Percentiles rank a stretch among this genome's conserved stretches.
These are phyloP conservation scores for Phytomonas francai DNA, from an alignment of 208 protist genomes.

Conservation along the genomic window DNA sequence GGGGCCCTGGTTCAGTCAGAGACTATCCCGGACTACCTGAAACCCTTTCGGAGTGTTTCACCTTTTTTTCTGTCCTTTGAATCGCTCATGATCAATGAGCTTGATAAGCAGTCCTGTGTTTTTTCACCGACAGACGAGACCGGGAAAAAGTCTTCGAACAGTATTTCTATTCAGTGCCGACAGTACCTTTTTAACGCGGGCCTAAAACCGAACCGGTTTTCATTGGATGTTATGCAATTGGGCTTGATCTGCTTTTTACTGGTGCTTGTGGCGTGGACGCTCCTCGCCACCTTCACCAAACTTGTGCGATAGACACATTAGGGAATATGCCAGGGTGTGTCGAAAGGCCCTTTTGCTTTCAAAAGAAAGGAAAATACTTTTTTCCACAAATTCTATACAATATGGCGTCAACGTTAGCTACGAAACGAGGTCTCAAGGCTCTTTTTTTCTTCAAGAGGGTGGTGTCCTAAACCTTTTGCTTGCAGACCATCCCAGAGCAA, in stretches of 20 bases:
- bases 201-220: constrained; percentile 57
- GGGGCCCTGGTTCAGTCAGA: constrained; percentile 80
- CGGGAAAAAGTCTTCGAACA: constrained; percentile 42
- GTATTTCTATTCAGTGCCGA: constrained; percentile 73
- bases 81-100: constrained; percentile 88
- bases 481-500: not conserved
- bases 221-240: constrained; percentile 71
- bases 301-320: constrained; percentile 35
- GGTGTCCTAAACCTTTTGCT: not conserved
- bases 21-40: constrained; percentile 62
- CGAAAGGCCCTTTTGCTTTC: not conserved
- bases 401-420: too few relatives aligned
- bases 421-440: not conserved
- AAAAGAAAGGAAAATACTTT: not conserved
- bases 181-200: constrained; percentile 87
- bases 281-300: constrained; percentile 56
- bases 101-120: constrained; percentile 72
- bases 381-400: too few relatives aligned
- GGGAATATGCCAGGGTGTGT: not conserved
- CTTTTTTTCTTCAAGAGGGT: not conserved
- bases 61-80: constrained; percentile 90
- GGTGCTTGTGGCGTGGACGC: constrained; percentile 43
- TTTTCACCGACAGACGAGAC: constrained; percentile 79
- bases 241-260: constrained; percentile 49
- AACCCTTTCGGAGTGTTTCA: constrained; percentile 60